These are phyloP conservation scores for Allium cepa DNA, from an alignment of 106 monocot species.

Conservation along the genomic window DNA sequence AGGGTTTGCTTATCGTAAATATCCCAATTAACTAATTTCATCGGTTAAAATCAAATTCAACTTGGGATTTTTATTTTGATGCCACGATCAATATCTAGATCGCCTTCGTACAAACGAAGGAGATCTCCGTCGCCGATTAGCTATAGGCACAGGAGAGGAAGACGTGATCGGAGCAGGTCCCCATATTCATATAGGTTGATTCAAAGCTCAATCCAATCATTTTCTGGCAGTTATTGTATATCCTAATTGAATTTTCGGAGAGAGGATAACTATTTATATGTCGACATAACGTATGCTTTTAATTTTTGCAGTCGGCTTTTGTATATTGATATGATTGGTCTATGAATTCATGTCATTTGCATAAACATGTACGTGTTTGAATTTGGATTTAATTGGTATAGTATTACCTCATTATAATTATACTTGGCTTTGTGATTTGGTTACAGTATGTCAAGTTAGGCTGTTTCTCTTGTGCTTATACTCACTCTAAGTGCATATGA, in stretches of 20 bases:
- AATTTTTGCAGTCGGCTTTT: neutral
- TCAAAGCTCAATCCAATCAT: slow-evolving; percentile 14
- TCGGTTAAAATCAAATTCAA: neutral
- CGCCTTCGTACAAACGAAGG: slow-evolving; percentile 67
- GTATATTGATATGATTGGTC: neutral
- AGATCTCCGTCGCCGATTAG: slow-evolving; percentile 76
- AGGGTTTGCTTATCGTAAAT: too few species aligned
- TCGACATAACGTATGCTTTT: too few species aligned
- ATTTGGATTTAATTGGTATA: neutral
- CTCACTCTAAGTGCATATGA: too few species aligned
- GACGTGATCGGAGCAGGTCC: slow-evolving; percentile 87
- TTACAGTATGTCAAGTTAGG: too few species aligned
- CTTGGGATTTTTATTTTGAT: neutral
- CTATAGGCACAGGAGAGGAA: slow-evolving; percentile 41
- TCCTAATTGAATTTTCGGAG: too few species aligned
- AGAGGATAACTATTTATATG: too few species aligned
- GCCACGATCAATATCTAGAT: slow-evolving; percentile 50
- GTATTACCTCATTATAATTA: too few species aligned
- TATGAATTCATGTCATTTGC: neutral
- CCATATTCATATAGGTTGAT: slow-evolving; percentile 92
- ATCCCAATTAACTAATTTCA: neutral
- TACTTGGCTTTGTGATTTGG: too few species aligned
- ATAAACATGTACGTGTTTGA: neutral
- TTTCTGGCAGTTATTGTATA: neutral
- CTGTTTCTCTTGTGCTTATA: too few species aligned